Evolutionary conservation across 2,329 filamentous ascomycete species (phyloP), one percentile per base, ranked within the genome.

Genomic region (Coccinonectria pachysandricola): DNA sequence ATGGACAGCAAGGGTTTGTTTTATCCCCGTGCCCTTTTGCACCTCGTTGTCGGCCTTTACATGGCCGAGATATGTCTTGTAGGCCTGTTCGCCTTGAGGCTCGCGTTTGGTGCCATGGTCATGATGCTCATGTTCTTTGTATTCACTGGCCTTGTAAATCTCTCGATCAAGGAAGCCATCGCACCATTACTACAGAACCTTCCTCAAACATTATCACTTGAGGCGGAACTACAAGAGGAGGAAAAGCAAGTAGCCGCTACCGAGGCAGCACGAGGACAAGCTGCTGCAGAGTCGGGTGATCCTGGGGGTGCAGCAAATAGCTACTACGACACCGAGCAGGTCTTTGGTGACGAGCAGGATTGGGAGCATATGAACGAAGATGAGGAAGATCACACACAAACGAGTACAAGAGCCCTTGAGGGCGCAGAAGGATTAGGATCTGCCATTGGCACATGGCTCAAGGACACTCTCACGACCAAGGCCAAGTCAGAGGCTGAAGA

Each of bases 1-100:
- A 77, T 93, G 45, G 86, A 95, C 49, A 93, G 83, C 19, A 84
- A 92, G 48, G 87, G 88, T 10, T 70, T 88, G 9, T 77, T 84
- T 42, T 95, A 94, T 49, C 79, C 84, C 1, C 79, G 79, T n/a
- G 87, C 83, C 2, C 63, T 96, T 26, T 79, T 92, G 51, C 87
- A 95, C 32, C 72, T 92, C 24, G 75, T 88, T 15, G 76, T 79
- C 1, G 87, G 88, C 12, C 63, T 92, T 25, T 95, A 96, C 51
- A 65, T 95, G 18, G 73, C 79, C 2, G 76, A 91, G 38, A 58
- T 88, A 15, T 91, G 84, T 53, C 64, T 95, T 48, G 79, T 94
- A 39, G 87, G 86, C 25, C 65, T 95, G 3, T 87, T 95, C 43
- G 79, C 70, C 26, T 73, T 88, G 26, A 75, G 71, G 6, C 59